Percentiles rank a stretch among this genome's conserved stretches.
These are phyloP conservation scores for Tirmania nivea DNA, from an alignment of 495 filamentous ascomycete species.

Conservation along the genomic window DNA sequence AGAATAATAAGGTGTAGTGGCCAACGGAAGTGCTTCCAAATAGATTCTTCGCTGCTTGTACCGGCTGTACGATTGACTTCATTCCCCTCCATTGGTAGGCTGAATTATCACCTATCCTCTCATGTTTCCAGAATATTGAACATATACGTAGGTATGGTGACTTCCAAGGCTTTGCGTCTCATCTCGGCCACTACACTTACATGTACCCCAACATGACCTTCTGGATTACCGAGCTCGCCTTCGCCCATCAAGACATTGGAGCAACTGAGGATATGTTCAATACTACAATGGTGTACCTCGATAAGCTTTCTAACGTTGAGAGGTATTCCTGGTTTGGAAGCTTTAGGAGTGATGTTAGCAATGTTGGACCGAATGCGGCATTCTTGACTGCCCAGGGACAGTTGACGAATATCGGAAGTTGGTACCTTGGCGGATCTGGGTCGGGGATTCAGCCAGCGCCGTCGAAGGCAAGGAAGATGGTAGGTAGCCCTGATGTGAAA, in stretches of 20 bases:
- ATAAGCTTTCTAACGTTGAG: constrained; percentile 35
- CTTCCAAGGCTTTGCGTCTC: constrained; percentile 49
- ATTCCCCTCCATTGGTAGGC: constrained; percentile 48
- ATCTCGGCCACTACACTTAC: constrained; percentile 38
- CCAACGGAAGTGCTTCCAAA: neutral
- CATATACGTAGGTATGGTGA: constrained; percentile 27
- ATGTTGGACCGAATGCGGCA: constrained; percentile 45
- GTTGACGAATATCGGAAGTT: constrained; percentile 50
- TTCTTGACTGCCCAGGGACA: constrained; percentile 39
- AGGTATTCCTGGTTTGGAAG: constrained; percentile 54
- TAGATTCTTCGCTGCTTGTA: constrained; percentile 8
- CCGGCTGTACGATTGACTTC: constrained; percentile 43
- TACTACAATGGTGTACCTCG: constrained; percentile 37
- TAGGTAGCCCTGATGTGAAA: too few species aligned
- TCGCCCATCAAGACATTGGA: constrained; percentile 10
- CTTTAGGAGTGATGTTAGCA: constrained; percentile 41
- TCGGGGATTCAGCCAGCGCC: constrained; percentile 20
- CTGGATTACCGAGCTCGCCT: constrained; percentile 17
- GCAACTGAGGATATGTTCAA: constrained; percentile 43
- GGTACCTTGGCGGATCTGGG: constrained; percentile 40
- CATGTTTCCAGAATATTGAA: too few species aligned
- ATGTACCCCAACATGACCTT: constrained; percentile 12
- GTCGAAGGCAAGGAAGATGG: neutral
- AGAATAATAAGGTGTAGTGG: neutral
- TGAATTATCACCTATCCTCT: too few species aligned